Evolutionary conservation across 306 rosid species (phyloP).

Genomic region (Begonia fuchsioides): DNA sequence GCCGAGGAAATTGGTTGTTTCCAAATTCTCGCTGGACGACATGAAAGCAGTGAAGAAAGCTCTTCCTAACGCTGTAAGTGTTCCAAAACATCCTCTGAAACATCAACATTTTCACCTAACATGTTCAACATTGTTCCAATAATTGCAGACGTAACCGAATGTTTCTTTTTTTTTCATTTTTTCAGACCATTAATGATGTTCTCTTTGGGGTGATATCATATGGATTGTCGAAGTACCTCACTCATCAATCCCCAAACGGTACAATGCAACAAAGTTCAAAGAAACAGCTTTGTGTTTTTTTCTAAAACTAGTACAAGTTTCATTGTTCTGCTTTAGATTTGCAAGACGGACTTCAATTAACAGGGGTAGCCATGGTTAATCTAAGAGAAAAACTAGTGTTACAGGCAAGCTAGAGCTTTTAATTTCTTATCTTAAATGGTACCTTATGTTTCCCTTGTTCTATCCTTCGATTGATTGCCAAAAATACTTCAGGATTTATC

Average conservation of each 20-base stretch:
- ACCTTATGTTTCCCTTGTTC: too few species aligned
- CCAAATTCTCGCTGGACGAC: constrained; percentile 40
- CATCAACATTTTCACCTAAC: too few species aligned
- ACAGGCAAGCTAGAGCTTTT: constrained; percentile 32
- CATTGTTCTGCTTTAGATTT: constrained; percentile 23
- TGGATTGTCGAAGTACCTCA: constrained; percentile 67
- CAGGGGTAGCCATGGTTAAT: constrained; percentile 81
- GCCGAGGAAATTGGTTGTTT: constrained; percentile 74
- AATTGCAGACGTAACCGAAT: too few species aligned
- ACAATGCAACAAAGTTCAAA: too few species aligned
- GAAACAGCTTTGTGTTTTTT: neutral
- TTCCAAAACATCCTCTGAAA: neutral
- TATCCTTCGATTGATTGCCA: neutral
- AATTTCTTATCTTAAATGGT: constrained; percentile 7
- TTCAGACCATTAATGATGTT: constrained; percentile 84
- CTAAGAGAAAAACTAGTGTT: constrained; percentile 51
- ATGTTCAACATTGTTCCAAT: too few species aligned
- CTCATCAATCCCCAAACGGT: constrained; percentile 55
- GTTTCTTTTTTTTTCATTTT: neutral
- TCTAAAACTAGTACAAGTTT: neutral
- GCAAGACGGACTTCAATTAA: constrained; percentile 51
- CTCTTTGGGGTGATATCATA: constrained; percentile 60
- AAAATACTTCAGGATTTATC: constrained; percentile 35
- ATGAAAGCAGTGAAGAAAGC: constrained; percentile 57
- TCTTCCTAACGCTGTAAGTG: constrained; percentile 31